A percentile compares a stretch with the other conserved stretches of the same genome.
Evolutionary conservation across 306 rosid genomes (phyloP).

Genomic region (Luffa aegyptiaca): DNA sequence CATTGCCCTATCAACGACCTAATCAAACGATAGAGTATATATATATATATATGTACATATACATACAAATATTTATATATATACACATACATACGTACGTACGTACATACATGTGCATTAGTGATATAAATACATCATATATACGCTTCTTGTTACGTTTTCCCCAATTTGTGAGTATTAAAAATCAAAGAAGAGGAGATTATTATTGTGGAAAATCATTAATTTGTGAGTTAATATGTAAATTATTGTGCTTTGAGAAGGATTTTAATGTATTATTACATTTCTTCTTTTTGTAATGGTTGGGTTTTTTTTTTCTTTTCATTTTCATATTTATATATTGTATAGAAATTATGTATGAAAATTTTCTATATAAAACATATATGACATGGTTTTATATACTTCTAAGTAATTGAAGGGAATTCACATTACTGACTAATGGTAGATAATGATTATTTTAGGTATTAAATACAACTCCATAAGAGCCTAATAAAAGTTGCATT

Average conservation of each 20-base stretch:
- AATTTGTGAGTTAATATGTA: neutral
- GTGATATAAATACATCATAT: neutral
- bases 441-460: too few species aligned
- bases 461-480: too few species aligned
- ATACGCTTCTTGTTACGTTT: neutral
- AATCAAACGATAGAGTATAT: neutral
- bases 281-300: neutral
- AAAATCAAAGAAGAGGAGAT: neutral
- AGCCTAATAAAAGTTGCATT: too few species aligned
- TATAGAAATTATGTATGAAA: neutral
- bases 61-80: too few species aligned
- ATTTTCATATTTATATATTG: neutral
- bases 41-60: too few species aligned
- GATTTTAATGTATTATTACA: neutral
- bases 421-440: too few species aligned
- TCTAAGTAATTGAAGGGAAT: too few species aligned
- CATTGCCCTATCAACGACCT: slow-evolving; percentile 23
- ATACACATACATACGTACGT: too few species aligned
- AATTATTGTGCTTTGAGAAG: neutral
- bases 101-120: neutral
- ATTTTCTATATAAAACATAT: neutral
- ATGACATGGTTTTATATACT: too few species aligned
- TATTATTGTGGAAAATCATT: neutral
- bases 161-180: neutral
- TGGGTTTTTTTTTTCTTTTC: neutral